Evolutionary conservation across 495 filamentous ascomycete species (phyloP).

Genomic region (Penicillium diatomitis): DNA sequence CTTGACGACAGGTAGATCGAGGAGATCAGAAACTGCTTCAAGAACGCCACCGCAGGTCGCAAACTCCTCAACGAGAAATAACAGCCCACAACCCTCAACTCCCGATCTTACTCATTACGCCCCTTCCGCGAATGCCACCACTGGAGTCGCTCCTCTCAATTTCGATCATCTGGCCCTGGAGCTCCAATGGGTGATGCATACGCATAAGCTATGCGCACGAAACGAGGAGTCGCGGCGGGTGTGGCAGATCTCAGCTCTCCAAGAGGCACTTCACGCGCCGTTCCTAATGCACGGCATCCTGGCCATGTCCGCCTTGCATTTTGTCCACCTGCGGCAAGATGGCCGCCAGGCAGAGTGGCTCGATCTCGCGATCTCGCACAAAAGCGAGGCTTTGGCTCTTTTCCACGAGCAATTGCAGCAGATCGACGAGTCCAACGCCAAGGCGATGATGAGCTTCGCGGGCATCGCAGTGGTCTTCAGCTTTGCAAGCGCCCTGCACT

Average conservation of each 20-base stretch:
- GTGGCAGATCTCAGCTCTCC: slow-evolving; percentile 25
- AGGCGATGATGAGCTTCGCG: slow-evolving; percentile 15
- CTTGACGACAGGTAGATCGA: slow-evolving; percentile 3
- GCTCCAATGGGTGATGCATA: slow-evolving; percentile 17
- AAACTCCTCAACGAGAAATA: neutral
- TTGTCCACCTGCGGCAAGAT: slow-evolving; percentile 12
- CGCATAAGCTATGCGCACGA: slow-evolving; percentile 12
- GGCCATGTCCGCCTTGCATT: slow-evolving; percentile 27
- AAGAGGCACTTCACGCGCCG: slow-evolving; percentile 24
- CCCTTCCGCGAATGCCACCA: neutral
- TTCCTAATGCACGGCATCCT: slow-evolving; percentile 30
- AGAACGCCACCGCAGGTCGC: neutral
- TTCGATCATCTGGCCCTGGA: slow-evolving; percentile 15
- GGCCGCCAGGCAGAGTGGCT: slow-evolving; percentile 10
- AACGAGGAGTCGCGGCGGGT: slow-evolving; percentile 12
- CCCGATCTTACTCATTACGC: neutral
- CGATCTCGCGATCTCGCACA: slow-evolving; percentile 15
- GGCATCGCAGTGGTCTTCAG: slow-evolving; percentile 16
- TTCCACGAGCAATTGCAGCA: slow-evolving; percentile 9
- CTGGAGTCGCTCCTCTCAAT: slow-evolving; percentile 1
- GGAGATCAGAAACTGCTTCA: neutral
- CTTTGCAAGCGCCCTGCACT: slow-evolving; percentile 13
- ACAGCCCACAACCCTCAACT: neutral
- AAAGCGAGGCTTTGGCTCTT: slow-evolving; percentile 12
- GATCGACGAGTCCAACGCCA: slow-evolving; percentile 10